Percentiles rank a stretch among this genome's conserved stretches.
These are phyloP conservation scores for Phialophora macrospora DNA, from an alignment of 2,329 filamentous ascomycete species.

Conservation along the genomic window DNA sequence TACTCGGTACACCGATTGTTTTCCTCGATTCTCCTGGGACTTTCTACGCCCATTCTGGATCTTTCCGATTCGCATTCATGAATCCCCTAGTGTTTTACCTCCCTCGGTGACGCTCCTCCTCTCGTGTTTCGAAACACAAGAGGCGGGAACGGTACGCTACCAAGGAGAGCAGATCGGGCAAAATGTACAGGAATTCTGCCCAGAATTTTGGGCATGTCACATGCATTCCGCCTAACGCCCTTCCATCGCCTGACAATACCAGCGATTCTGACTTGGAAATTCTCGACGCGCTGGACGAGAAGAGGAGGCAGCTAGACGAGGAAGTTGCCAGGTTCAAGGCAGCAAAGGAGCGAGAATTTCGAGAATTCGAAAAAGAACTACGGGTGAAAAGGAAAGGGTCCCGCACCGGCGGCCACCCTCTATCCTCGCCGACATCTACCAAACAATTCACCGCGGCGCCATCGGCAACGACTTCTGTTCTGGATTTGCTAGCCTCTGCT, in stretches of 20 bases:
- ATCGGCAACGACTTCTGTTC: constrained; percentile 12
- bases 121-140: neutral
- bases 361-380: constrained; percentile 39
- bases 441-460: constrained; percentile 14
- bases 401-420: constrained; percentile 9
- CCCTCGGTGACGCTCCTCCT: constrained; percentile 4
- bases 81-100: constrained; percentile 3
- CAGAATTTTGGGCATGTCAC: constrained; percentile 31
- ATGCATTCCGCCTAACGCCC: constrained; percentile 25
- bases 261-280: constrained; percentile 34
- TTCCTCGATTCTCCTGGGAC: neutral
- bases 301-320: constrained; percentile 39
- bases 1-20: neutral
- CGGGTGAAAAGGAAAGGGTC: constrained; percentile 28
- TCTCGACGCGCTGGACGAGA: constrained; percentile 35
- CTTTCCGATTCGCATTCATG: constrained; percentile 3
- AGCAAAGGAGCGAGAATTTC: constrained; percentile 40
- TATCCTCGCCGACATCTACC: constrained; percentile 8
- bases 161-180: neutral
- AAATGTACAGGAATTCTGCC: constrained; percentile 27
- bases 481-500: constrained; percentile 27
- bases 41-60: neutral
- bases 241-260: constrained; percentile 32
- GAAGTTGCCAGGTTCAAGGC: constrained; percentile 39
- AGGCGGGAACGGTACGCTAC: neutral